Conservation (phyloP, 306 rosid genomes). For the Vicia faba region DNA sequence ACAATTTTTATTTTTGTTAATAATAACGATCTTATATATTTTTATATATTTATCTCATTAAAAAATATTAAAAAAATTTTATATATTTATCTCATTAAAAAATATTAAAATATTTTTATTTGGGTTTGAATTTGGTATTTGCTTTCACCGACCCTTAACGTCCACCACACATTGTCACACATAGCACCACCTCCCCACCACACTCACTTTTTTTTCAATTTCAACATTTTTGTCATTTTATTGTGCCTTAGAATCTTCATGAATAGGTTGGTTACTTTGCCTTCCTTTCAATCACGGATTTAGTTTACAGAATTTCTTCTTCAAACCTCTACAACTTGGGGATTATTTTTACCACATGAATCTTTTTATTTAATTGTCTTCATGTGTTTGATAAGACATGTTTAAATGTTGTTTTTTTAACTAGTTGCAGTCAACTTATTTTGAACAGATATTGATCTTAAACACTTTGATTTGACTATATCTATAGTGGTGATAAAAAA, state of each 20-base stretch:
- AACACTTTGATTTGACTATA: too few relatives aligned
- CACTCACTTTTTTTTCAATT: constrained; percentile 37
- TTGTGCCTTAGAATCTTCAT: constrained; percentile 31
- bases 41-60: too few relatives aligned
- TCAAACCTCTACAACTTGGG: constrained; percentile 34
- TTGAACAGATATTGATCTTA: neutral
- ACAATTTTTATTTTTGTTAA: neutral
- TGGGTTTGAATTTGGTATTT: constrained; percentile 41
- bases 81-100: too few relatives aligned
- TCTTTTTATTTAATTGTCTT: constrained; percentile 35
- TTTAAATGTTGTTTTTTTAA: neutral
- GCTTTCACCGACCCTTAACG: constrained; percentile 52
- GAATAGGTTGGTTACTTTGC: constrained; percentile 25
- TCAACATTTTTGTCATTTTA: constrained; percentile 37
- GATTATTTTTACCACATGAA: constrained; percentile 26
- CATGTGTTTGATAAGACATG: constrained; percentile 26
- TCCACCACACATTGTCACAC: constrained; percentile 37
- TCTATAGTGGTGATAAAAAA: too few relatives aligned
- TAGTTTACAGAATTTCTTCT: constrained; percentile 13
- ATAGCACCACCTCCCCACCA: constrained; percentile 29
- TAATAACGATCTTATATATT: too few relatives aligned
- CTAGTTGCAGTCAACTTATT: neutral
- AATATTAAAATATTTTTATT: neutral
- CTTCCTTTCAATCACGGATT: constrained; percentile 41
- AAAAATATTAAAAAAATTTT: too few relatives aligned